Conservation (phyloP, 805 yeast species). For the Lipomyces sp. region DNA sequence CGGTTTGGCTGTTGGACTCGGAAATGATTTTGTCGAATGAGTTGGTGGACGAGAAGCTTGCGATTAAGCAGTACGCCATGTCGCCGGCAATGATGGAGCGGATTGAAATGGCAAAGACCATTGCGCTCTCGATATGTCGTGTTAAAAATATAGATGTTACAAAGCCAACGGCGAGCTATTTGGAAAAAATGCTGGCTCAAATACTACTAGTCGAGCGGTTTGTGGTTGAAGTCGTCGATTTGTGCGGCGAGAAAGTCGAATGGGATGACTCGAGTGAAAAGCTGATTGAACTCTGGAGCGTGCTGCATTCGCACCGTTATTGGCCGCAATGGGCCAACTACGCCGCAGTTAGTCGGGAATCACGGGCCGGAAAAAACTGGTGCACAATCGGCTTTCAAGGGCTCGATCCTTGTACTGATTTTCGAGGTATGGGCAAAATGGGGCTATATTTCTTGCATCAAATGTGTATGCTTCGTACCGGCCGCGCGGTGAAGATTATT, state of each 20-base stretch:
- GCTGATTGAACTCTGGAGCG: constrained; percentile 19
- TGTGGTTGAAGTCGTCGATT: constrained; percentile 8
- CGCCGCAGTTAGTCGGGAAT: constrained; percentile 22
- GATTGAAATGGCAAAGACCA: constrained; percentile 17
- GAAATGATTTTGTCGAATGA: constrained; percentile 32
- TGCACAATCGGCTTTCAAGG: constrained; percentile 50
- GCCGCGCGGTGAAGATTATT: constrained; percentile 20
- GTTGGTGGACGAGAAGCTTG: constrained; percentile 21
- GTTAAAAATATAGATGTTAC: constrained; percentile 24
- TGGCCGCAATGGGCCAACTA: constrained; percentile 31
- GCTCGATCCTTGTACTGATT: constrained; percentile 47
- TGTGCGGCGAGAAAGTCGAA: constrained; percentile 13
- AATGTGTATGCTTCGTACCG: constrained; percentile 18
- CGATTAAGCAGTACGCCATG: constrained; percentile 20
- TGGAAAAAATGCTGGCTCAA: constrained; percentile 17
- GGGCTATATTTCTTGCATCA: constrained; percentile 28
- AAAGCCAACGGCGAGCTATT: constrained; percentile 15
- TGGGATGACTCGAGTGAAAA: constrained; percentile 15
- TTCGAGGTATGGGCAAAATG: constrained; percentile 43
- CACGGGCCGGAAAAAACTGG: constrained; percentile 44
- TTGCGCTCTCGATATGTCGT: constrained; percentile 29
- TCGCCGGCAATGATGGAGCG: constrained; percentile 13
- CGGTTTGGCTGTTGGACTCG: constrained; percentile 33
- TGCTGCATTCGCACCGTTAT: constrained; percentile 19
- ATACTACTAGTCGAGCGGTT: constrained; percentile 22